Base-by-base conservation (phyloP, 192 early-diverging fungal species). In the Coemansia reversa region DNA sequence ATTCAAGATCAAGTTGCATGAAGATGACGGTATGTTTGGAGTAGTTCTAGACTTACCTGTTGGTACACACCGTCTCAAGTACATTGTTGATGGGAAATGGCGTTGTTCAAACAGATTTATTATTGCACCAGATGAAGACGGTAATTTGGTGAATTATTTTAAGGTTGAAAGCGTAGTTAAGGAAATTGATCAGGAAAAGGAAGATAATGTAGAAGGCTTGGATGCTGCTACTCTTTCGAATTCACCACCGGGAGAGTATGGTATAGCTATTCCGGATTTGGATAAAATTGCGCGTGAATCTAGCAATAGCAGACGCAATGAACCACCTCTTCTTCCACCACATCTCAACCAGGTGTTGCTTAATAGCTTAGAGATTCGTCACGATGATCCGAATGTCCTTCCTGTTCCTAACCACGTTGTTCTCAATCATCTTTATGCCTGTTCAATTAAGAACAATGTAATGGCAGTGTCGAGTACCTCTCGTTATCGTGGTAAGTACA, bases 1-100 rank as follows among this genome's bases (percentile, higher is more conserved):
- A 70, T 88, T 93, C 68, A 96, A 97, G 80, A 88, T 98, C 30
- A 84, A 86, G 65, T 67, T 98, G 63, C 71, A 70, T 47, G 71
- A 76, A 51, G 64, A 67, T 62, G 65, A 71, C 29, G 73, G 72
- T 33, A 69, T 74, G 66, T 73, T 69, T 57, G 69, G 69, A 16
- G 75, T 75, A 4, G 69, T 78, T 11, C 76, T 98, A 23, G 90
- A 96, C 67, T 80, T 98, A 60, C 91, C 92, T n/a, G 88, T 90
- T 20, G 95, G 95, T 47, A 96, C 92, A 4, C 95, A 98, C 76
- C 90, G 90, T 67, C 87, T 97, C 56, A 98, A 98, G 79, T 98
- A 94, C 65, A 97, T 98, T 73, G 95, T 98, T 6, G 95, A 98
- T 70, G 94, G 95, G 65, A 94, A 97, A 64, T 98, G 97, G 97